A percentile compares a stretch with the other conserved stretches of the same genome.
Evolutionary conservation across 2,329 filamentous ascomycete species (phyloP).

Genomic region (Penicillium sp.): DNA sequence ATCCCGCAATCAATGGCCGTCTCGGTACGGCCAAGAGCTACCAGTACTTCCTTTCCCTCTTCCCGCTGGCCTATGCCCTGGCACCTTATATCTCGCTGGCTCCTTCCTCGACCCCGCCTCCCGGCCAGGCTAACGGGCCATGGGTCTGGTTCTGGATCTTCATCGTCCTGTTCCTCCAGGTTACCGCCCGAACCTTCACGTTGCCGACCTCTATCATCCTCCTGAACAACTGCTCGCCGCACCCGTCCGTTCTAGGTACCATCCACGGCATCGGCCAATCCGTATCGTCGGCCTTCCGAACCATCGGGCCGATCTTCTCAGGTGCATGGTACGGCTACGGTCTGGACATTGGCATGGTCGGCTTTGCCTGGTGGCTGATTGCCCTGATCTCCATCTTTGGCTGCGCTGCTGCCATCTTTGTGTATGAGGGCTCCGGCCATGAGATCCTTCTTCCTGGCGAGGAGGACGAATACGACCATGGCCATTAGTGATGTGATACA

Average conservation of each 20-base stretch:
- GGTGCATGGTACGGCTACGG: constrained; percentile 54
- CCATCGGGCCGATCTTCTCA: constrained; percentile 53
- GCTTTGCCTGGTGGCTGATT: constrained; percentile 54
- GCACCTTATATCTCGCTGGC: constrained; percentile 67
- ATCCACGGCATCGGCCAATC: constrained; percentile 57
- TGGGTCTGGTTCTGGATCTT: constrained; percentile 62
- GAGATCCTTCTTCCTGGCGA: constrained; percentile 46
- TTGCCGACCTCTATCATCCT: constrained; percentile 56
- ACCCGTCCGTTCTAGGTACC: constrained; percentile 55
- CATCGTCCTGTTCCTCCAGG: constrained; percentile 62
- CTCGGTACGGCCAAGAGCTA: constrained; percentile 66
- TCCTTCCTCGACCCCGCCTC: constrained; percentile 49
- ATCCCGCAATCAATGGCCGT: constrained; percentile 61
- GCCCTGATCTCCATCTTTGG: constrained; percentile 53
- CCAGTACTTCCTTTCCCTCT: constrained; percentile 61
- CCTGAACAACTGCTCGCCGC: constrained; percentile 57
- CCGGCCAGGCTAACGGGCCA: constrained; percentile 36
- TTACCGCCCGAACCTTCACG: constrained; percentile 66
- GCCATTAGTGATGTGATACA: constrained; percentile 18
- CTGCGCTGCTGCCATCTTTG: constrained; percentile 55
- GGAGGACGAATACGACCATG: constrained; percentile 29
- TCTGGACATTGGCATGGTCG: constrained; percentile 51
- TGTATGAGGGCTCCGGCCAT: constrained; percentile 61
- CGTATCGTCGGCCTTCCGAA: constrained; percentile 52
- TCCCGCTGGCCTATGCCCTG: constrained; percentile 66